phyloP scores from a whole-genome alignment of 805 yeast species.

The Nakazawaea laoshanensis region DNA sequence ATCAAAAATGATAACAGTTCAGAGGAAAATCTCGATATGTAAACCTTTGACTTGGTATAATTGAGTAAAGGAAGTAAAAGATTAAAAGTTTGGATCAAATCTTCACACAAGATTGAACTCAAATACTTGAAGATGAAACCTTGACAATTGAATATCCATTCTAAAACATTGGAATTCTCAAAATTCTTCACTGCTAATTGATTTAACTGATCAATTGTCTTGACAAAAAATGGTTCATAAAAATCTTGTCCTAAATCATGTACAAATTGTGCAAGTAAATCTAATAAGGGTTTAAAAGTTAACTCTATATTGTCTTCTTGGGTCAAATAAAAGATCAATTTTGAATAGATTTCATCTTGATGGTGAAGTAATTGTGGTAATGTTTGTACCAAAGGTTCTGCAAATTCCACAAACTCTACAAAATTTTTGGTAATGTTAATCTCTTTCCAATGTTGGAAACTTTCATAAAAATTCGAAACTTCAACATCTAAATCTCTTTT shows the following conservation, averaged over 20 bases:
- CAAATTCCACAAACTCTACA: slow-evolving; percentile 48
- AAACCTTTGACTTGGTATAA: slow-evolving; percentile 42
- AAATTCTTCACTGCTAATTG: slow-evolving; percentile 38
- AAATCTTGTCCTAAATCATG: slow-evolving; percentile 93
- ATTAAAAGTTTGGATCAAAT: slow-evolving; percentile 63
- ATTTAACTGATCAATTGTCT: slow-evolving; percentile 42
- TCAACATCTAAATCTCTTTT: slow-evolving; percentile 65
- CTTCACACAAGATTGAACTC: slow-evolving; percentile 51
- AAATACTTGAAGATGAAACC: slow-evolving; percentile 89
- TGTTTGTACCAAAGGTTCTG: slow-evolving; percentile 51
- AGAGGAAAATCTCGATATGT: slow-evolving; percentile 75
- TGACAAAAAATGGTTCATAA: slow-evolving; percentile 50
- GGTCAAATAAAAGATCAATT: slow-evolving; percentile 31
- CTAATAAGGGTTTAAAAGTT: slow-evolving; percentile 75
- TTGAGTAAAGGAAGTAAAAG: slow-evolving; percentile 57
- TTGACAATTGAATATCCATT: slow-evolving; percentile 75
- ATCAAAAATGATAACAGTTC: slow-evolving; percentile 83
- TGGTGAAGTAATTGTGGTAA: slow-evolving; percentile 77
- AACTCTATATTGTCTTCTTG: slow-evolving; percentile 47
- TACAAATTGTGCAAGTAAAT: slow-evolving; percentile 73
- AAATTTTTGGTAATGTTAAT: slow-evolving; percentile 71
- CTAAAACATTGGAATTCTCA: slow-evolving; percentile 56
- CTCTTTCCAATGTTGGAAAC: slow-evolving; percentile 83
- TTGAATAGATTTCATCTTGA: slow-evolving; percentile 45
- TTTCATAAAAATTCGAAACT: slow-evolving; percentile 68